phyloP scores from a whole-genome alignment of 768 basidiomycete genomes.

The Russula emetica region DNA sequence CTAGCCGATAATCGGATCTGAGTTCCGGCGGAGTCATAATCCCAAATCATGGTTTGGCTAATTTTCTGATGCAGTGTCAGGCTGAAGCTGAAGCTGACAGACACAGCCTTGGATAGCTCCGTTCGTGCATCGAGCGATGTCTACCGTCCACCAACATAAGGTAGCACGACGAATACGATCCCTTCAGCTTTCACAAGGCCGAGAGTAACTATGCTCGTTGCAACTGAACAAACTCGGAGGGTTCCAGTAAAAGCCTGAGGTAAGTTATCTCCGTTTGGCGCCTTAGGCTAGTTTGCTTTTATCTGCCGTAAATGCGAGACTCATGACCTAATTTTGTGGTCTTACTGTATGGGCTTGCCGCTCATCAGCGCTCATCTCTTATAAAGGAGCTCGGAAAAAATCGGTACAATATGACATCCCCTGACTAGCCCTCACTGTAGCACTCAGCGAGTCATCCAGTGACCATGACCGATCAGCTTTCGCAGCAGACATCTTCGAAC shows the following conservation, averaged over 20 bases:
- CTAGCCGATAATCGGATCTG: too few relatives aligned
- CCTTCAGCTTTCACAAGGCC: not conserved
- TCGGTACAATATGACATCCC: not conserved
- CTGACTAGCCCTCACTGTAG: not conserved
- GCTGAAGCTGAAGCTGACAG: too few relatives aligned
- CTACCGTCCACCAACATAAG: not conserved
- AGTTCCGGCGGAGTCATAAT: too few relatives aligned
- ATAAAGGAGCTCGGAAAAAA: not conserved
- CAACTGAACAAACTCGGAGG: not conserved
- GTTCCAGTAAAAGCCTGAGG: not conserved
- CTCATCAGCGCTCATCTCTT: too few relatives aligned
- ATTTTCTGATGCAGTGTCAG: too few relatives aligned
- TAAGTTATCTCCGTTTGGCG: not conserved
- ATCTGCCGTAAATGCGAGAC: not conserved
- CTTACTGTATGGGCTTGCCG: not conserved
- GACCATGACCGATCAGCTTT: not conserved
- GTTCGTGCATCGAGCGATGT: not conserved
- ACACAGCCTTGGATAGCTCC: too few relatives aligned
- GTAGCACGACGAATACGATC: not conserved
- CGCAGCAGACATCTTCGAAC: not conserved
- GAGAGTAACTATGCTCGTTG: not conserved
- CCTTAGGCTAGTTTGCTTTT: not conserved
- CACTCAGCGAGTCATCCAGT: not conserved
- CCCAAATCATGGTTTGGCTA: too few relatives aligned
- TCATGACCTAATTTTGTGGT: not conserved